Evolutionary conservation across 106 monocot species (phyloP).

Genomic region (Triglochin maritima): DNA sequence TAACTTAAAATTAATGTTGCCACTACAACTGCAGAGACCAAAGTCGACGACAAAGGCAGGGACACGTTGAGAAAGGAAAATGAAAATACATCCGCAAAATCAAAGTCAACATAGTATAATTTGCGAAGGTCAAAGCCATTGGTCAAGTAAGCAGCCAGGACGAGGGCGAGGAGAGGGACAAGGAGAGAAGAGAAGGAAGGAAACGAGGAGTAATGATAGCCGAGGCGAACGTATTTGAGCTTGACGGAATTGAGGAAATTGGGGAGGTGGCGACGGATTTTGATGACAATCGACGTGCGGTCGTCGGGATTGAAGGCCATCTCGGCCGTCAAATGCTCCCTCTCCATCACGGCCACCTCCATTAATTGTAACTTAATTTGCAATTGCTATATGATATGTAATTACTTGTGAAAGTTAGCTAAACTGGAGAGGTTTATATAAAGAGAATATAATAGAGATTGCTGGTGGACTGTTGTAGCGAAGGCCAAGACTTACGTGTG

Average conservation of each 20-base stretch:
- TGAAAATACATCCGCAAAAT: too few species aligned
- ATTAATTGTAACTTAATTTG: neutral
- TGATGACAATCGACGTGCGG: constrained; percentile 40
- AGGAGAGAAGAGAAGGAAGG: neutral
- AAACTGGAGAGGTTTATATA: neutral
- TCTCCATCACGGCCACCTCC: neutral
- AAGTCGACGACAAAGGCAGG: too few species aligned
- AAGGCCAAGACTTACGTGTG: neutral
- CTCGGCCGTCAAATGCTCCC: neutral
- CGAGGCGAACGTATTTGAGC: constrained; percentile 71
- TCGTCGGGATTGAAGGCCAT: constrained; percentile 5
- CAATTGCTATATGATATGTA: neutral
- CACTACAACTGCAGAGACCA: too few species aligned
- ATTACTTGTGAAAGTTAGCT: neutral
- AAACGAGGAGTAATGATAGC: constrained; percentile 33
- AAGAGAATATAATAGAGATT: neutral
- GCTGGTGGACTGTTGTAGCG: neutral
- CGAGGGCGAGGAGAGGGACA: neutral
- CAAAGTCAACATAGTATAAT: too few species aligned
- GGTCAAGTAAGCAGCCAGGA: neutral
- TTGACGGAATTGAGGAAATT: constrained; percentile 69
- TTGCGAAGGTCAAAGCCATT: too few species aligned
- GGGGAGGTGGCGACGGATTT: constrained; percentile 57
- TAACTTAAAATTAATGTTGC: too few species aligned
- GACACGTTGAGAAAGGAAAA: too few species aligned